A percentile compares a stretch with the other conserved stretches of the same genome.
phyloP scores from a whole-genome alignment of 805 yeast genomes.

The Kregervanrija pseudodelftensis region DNA sequence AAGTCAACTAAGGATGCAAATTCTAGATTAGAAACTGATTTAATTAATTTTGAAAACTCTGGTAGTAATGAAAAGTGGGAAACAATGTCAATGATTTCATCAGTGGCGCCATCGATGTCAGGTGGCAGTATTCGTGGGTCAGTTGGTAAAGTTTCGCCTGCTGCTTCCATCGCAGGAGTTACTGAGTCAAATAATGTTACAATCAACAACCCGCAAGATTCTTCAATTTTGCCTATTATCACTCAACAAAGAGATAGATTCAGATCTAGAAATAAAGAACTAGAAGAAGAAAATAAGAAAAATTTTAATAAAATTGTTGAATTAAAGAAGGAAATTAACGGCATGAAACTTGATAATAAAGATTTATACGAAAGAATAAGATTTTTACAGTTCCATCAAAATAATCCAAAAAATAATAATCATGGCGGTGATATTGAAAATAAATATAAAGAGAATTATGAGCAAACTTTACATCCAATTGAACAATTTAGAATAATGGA shows the following conservation, averaged over 20 bases:
- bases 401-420: slow-evolving; percentile 18
- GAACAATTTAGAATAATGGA: slow-evolving; percentile 76
- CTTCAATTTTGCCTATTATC: slow-evolving; percentile 69
- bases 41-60: slow-evolving; percentile 45
- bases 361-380: slow-evolving; percentile 74
- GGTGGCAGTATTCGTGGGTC: slow-evolving; percentile 2
- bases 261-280: slow-evolving; percentile 71
- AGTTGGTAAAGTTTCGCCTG: slow-evolving; percentile 38
- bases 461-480: slow-evolving; percentile 73
- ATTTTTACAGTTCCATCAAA: slow-evolving; percentile 49
- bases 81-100: slow-evolving; percentile 62
- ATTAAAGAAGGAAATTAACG: slow-evolving; percentile 55
- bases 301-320: slow-evolving; percentile 47
- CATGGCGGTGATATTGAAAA: slow-evolving; percentile 38
- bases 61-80: slow-evolving; percentile 44
- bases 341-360: slow-evolving; percentile 65
- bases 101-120: slow-evolving; percentile 28
- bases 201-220: slow-evolving; percentile 22
- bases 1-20: slow-evolving; percentile 40
- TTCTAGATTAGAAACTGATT: slow-evolving; percentile 64
- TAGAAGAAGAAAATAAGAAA: slow-evolving; percentile 73
- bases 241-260: slow-evolving; percentile 95
- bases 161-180: slow-evolving; percentile 44
- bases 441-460: slow-evolving; percentile 58
- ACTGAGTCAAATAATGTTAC: neutral